phyloP scores from a whole-genome alignment of 2,329 filamentous ascomycete species.

The Cladorrhinum sp. region DNA sequence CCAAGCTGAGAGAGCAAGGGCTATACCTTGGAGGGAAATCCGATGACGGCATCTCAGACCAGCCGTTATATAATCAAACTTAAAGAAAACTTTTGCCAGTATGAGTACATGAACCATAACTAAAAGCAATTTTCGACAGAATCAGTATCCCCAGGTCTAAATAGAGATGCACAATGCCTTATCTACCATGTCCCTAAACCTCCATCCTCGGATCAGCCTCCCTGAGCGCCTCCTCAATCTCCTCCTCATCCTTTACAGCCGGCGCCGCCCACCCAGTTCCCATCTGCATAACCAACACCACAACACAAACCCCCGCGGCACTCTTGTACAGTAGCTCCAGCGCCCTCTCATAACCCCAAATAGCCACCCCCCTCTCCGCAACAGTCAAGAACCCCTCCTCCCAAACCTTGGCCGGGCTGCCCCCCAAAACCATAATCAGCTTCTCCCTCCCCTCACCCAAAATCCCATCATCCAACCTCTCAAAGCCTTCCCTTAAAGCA shows the following conservation, averaged over 20 bases:
- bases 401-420: constrained; percentile 50
- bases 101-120: no score
- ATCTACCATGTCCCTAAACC: constrained; percentile 17
- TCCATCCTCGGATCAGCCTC: constrained; percentile 33
- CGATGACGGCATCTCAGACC: no score
- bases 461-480: constrained; percentile 37
- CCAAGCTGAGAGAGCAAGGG: no score
- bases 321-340: constrained; percentile 46
- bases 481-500: constrained; percentile 57
- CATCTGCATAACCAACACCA: constrained; percentile 47
- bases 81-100: no score
- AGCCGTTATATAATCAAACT: no score
- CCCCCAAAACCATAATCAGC: constrained; percentile 47
- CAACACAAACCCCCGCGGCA: constrained; percentile 42
- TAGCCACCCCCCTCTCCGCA: constrained; percentile 44
- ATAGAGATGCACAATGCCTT: background rate
- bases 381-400: constrained; percentile 41
- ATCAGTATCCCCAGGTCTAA: background rate
- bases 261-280: constrained; percentile 50
- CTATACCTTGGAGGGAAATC: no score
- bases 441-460: constrained; percentile 35
- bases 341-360: constrained; percentile 46
- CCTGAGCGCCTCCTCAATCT: constrained; percentile 35
- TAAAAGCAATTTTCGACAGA: no score
- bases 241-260: constrained; percentile 47